Evolutionary conservation across 371 early-diverging fungal genomes (phyloP).

Genomic region (Mortierella sp.): DNA sequence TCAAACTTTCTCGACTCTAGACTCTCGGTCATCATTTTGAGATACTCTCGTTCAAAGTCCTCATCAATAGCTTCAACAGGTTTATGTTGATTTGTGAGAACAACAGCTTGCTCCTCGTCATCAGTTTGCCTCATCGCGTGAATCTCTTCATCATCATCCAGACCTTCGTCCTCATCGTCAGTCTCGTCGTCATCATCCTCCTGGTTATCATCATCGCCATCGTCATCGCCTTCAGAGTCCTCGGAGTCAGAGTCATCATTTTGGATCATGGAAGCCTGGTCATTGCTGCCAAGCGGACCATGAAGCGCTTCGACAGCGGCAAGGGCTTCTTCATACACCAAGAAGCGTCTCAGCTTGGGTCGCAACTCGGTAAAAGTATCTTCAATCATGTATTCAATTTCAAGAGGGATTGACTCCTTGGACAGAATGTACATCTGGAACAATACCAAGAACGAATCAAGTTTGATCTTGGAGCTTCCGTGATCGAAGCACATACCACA

Average conservation of each 20-base stretch:
- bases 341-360: constrained; percentile 69
- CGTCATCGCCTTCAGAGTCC: constrained; percentile 63
- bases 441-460: constrained; percentile 81
- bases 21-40: constrained; percentile 86
- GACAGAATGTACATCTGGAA: constrained; percentile 92
- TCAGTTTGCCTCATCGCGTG: constrained; percentile 54
- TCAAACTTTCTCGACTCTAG: constrained; percentile 85
- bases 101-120: constrained; percentile 70
- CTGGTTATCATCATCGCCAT: constrained; percentile 58
- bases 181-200: constrained; percentile 55
- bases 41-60: constrained; percentile 84
- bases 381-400: constrained; percentile 88
- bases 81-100: constrained; percentile 65
- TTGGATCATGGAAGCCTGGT: constrained; percentile 11
- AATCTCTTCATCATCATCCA: constrained; percentile 27
- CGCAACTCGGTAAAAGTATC: constrained; percentile 86
- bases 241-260: constrained; percentile 62
- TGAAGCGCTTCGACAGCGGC: constrained; percentile 70
- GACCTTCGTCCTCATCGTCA: constrained; percentile 52
- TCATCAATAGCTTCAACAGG: constrained; percentile 69
- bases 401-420: constrained; percentile 88
- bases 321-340: constrained; percentile 86
- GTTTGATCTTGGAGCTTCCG: constrained; percentile 71
- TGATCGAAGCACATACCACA: constrained; percentile 90
- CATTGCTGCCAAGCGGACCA: constrained; percentile 58